phyloP scores from a whole-genome alignment of 2,329 filamentous ascomycete species.

The Cercospora beticola region DNA sequence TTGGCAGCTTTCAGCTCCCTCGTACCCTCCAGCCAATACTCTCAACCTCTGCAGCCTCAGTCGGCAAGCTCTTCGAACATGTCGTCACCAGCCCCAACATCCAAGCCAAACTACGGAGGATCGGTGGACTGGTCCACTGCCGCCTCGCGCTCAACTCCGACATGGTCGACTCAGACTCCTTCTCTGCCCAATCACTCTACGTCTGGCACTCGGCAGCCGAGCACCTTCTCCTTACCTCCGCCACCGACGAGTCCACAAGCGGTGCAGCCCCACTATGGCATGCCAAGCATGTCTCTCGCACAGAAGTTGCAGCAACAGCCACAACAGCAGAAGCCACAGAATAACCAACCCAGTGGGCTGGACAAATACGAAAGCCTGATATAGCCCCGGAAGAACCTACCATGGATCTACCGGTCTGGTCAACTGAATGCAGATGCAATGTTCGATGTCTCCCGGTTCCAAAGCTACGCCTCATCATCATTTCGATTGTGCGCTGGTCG shows the following conservation, averaged over 20 bases:
- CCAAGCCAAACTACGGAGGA: background rate
- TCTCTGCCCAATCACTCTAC: background rate
- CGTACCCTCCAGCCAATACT: conserved; percentile 42
- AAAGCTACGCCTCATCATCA: background rate
- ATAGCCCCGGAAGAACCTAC: conserved; percentile 35
- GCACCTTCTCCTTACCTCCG: conserved; percentile 30
- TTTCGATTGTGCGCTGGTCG: background rate
- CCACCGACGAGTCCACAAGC: conserved; percentile 39
- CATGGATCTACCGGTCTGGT: background rate
- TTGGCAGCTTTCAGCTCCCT: conserved; percentile 38
- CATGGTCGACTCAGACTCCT: conserved; percentile 29
- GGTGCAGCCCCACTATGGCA: conserved; percentile 41
- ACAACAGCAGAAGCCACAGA: conserved; percentile 32
- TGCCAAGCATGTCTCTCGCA: conserved; percentile 33
- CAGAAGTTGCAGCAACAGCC: conserved; percentile 36
- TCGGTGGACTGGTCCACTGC: conserved; percentile 14
- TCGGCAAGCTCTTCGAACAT: conserved; percentile 33
- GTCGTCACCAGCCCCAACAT: conserved; percentile 23
- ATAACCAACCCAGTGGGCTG: conserved; percentile 46
- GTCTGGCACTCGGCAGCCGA: background rate
- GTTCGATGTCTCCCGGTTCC: background rate
- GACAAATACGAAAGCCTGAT: conserved; percentile 69
- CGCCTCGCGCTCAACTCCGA: background rate
- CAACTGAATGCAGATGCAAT: background rate
- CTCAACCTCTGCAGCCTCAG: conserved; percentile 41